A percentile compares a stretch with the other conserved stretches of the same genome.
Evolutionary conservation across 352 stramenopile genomes (phyloP).

Genomic region (Phytophthora palmivora): DNA sequence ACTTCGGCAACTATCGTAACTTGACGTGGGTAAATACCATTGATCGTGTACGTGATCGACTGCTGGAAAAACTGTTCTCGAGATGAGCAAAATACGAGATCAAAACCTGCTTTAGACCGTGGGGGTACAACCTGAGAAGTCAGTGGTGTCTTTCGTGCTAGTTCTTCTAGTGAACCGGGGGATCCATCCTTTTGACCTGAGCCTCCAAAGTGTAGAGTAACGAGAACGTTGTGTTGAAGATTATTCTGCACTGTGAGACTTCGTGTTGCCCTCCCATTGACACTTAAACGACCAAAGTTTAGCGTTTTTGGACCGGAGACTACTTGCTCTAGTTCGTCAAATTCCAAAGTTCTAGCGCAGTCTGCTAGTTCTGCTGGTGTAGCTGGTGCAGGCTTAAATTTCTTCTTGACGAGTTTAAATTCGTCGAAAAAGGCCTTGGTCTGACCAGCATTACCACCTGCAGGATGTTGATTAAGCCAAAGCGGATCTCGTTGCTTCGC

Average conservation of each 20-base stretch:
- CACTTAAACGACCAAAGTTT: conserved; percentile 92
- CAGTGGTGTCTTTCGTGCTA: conserved; percentile 58
- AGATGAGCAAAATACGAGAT: conserved; percentile 84
- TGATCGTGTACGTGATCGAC: conserved; percentile 85
- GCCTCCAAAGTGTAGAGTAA: conserved; percentile 47
- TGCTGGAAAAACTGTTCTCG: conserved; percentile 90
- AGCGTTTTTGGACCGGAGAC: conserved; percentile 82
- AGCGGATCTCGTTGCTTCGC: conserved; percentile 57
- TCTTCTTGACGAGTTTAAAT: conserved; percentile 92
- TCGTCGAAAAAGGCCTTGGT: conserved; percentile 78
- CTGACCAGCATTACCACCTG: conserved; percentile 19
- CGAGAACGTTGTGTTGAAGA: conserved; percentile 82
- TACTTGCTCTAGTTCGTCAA: conserved; percentile 80
- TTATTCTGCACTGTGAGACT: conserved; percentile 92
- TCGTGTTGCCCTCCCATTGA: conserved; percentile 83
- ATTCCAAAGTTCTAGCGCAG: conserved; percentile 71
- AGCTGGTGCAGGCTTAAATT: conserved; percentile 89
- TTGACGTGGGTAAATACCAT: conserved; percentile 86
- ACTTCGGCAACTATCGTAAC: conserved; percentile 89
- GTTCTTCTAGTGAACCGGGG: conserved; percentile 56
- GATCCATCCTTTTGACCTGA: conserved; percentile 19
- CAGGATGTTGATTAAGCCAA: conserved; percentile 54
- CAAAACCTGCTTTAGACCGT: conserved; percentile 85
- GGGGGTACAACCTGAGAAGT: conserved; percentile 89
- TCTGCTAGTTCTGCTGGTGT: conserved; percentile 93